Conservation (phyloP, 352 stramenopile species). For the Globisporangium cederbergense region DNA sequence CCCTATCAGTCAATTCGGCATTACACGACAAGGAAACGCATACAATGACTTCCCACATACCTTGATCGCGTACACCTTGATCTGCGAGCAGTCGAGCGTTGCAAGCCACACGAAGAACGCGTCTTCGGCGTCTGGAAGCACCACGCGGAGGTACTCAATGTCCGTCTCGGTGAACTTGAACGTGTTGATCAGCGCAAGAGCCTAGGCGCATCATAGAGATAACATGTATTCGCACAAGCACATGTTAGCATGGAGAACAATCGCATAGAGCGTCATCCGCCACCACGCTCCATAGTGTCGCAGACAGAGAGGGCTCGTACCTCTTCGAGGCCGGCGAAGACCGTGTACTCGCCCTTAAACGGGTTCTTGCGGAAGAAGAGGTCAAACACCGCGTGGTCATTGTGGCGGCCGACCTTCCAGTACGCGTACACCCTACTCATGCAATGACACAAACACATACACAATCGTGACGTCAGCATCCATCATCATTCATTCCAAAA, state of each 20-base stretch:
- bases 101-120: constrained; percentile 95
- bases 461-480: constrained; percentile 9
- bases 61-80: constrained; percentile 94
- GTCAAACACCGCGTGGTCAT: constrained; percentile 93
- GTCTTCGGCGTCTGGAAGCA: constrained; percentile 87
- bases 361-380: constrained; percentile 99
- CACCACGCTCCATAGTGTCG: not conserved
- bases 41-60: constrained; percentile 11
- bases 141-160: constrained; percentile 92
- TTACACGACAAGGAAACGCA: not conserved
- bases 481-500: constrained; percentile 8
- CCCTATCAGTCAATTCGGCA: not conserved
- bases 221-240: not conserved
- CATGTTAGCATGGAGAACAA: not conserved
- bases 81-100: constrained; percentile 89
- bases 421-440: constrained; percentile 96
- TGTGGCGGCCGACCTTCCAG: constrained; percentile 94
- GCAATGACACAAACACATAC: not conserved
- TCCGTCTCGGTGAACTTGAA: constrained; percentile 94
- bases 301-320: not conserved
- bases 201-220: not conserved
- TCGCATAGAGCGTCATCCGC: not conserved
- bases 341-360: constrained; percentile 96
- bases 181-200: constrained; percentile 90
- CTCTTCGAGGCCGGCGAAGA: constrained; percentile 93